Evolutionary conservation across 192 early-diverging fungal genomes (phyloP).

Genomic region (Coemansia sp.): DNA sequence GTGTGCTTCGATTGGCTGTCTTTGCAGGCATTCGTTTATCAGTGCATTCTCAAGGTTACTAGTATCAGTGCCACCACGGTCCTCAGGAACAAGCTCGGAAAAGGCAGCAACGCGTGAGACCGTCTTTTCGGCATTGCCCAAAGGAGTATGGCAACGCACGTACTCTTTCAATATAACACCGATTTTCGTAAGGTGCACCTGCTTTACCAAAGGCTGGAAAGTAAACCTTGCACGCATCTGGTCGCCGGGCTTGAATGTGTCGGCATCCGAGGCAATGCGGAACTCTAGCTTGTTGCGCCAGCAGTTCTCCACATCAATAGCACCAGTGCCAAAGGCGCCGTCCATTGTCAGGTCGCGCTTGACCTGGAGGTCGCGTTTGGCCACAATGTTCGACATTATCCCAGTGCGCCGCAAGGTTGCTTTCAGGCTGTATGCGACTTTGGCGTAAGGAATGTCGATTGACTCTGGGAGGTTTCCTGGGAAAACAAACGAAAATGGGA

Average conservation of each 20-base stretch:
- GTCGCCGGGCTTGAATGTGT: constrained; percentile 48
- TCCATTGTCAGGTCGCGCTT: constrained; percentile 50
- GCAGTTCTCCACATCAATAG: constrained; percentile 47
- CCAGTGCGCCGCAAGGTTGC: constrained; percentile 47
- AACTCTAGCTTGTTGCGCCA: constrained; percentile 53
- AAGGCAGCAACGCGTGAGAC: constrained; percentile 40
- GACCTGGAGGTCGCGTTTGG: constrained; percentile 25
- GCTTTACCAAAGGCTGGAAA: constrained; percentile 53
- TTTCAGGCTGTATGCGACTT: constrained; percentile 44
- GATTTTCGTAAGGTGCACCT: constrained; percentile 39
- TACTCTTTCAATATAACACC: constrained; percentile 53
- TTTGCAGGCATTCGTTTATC: background rate
- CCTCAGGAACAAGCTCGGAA: constrained; percentile 21
- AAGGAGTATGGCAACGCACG: constrained; percentile 45
- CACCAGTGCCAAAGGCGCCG: constrained; percentile 48
- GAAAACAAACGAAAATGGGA: constrained; percentile 47
- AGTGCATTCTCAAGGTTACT: background rate
- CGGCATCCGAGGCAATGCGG: constrained; percentile 29
- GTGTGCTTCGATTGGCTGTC: background rate
- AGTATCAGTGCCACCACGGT: background rate
- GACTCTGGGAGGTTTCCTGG: constrained; percentile 49
- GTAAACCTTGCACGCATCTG: constrained; percentile 26
- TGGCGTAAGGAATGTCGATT: constrained; percentile 47
- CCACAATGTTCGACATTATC: constrained; percentile 41
- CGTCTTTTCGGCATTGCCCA: constrained; percentile 45